Conservation (phyloP, 805 yeast genomes). For the Pichia occidentalis region DNA sequence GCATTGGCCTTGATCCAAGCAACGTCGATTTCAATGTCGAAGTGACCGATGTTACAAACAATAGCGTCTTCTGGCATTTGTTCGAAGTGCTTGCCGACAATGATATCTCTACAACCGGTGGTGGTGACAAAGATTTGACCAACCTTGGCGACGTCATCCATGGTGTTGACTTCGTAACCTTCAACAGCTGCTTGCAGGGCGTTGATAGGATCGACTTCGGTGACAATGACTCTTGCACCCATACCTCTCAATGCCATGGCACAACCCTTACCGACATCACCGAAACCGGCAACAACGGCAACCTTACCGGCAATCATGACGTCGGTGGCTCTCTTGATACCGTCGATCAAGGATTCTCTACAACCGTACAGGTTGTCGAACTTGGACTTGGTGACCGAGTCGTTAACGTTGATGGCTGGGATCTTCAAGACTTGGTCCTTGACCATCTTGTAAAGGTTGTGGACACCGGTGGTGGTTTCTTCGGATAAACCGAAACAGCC, state of each 20-base stretch:
- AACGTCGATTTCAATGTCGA: constrained; percentile 97
- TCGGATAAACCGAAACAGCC: constrained; percentile 95
- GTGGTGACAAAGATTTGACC: constrained; percentile 99
- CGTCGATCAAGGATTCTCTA: constrained; percentile 97
- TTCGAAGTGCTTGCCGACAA: constrained; percentile 79
- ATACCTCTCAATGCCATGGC: constrained; percentile 97
- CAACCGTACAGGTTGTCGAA: constrained; percentile 99
- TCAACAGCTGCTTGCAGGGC: constrained; percentile 99
- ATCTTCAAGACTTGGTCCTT: constrained; percentile 85
- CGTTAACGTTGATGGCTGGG: constrained; percentile 99
- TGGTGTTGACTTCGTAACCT: constrained; percentile 94
- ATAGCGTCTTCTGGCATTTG: constrained; percentile 98
- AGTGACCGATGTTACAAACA: constrained; percentile 99
- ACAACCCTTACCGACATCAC: constrained; percentile 99
- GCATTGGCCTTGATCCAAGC: constrained; percentile 98
- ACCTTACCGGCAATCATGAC: constrained; percentile 99
- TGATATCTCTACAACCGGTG: constrained; percentile 98
- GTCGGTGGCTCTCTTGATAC: constrained; percentile 99
- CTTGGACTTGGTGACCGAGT: constrained; percentile 97
- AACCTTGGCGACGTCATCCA: constrained; percentile 84
- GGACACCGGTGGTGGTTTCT: constrained; percentile 99
- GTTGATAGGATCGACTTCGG: constrained; percentile 98
- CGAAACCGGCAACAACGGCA: constrained; percentile 98
- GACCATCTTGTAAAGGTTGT: constrained; percentile 95
- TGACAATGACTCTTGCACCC: constrained; percentile 98